Evolutionary conservation across 805 yeast genomes (phyloP).

Genomic region (Ogataea glucozyma): DNA sequence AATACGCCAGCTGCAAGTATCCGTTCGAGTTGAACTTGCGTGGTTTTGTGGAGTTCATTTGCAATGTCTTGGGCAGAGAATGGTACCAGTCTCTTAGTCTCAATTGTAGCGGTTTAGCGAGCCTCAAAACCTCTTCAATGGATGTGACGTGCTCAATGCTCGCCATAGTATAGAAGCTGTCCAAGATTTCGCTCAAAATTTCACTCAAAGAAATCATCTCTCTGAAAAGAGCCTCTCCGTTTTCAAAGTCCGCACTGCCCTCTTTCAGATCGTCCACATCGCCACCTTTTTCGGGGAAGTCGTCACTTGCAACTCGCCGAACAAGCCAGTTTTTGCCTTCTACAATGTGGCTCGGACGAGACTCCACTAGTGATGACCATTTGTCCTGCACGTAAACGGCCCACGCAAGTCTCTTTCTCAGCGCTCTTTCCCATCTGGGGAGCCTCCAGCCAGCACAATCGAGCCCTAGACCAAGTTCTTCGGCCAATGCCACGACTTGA

Average conservation of each 20-base stretch:
- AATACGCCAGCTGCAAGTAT: slow-evolving; percentile 77
- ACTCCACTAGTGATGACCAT: slow-evolving; percentile 81
- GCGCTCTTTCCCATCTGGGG: slow-evolving; percentile 93
- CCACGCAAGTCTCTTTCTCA: slow-evolving; percentile 90
- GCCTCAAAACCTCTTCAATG: slow-evolving; percentile 65
- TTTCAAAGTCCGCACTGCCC: slow-evolving; percentile 67
- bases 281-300: slow-evolving; percentile 70
- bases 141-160: slow-evolving; percentile 58
- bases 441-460: slow-evolving; percentile 89
- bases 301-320: slow-evolving; percentile 63
- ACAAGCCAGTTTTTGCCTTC: slow-evolving; percentile 81
- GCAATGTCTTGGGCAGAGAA: slow-evolving; percentile 62
- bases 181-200: slow-evolving; percentile 71
- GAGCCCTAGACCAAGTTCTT: slow-evolving; percentile 87
- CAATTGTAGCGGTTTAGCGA: slow-evolving; percentile 81
- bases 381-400: slow-evolving; percentile 91
- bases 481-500: slow-evolving; percentile 84
- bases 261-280: slow-evolving; percentile 40
- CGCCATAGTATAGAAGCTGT: slow-evolving; percentile 68
- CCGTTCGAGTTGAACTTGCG: slow-evolving; percentile 73
- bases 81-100: slow-evolving; percentile 76
- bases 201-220: slow-evolving; percentile 65
- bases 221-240: slow-evolving; percentile 69
- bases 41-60: slow-evolving; percentile 60
- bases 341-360: slow-evolving; percentile 80